Conservation (phyloP, 768 basidiomycete genomes). For the Gautieria morchelliformis region DNA sequence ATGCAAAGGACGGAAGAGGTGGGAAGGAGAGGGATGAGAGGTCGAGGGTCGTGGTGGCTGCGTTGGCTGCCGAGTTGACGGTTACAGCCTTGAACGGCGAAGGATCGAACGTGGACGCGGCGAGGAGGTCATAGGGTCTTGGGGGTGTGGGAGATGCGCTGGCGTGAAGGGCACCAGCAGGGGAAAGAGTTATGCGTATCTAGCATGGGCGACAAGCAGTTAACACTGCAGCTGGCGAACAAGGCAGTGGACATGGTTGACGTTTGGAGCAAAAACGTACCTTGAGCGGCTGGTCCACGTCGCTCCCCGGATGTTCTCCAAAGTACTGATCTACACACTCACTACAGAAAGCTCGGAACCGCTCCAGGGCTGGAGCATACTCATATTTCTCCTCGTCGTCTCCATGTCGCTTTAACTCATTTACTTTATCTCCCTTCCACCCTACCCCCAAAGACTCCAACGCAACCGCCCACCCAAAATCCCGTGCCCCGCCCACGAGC, state of each 20-base stretch:
- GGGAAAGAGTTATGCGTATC: slow-evolving; percentile 9
- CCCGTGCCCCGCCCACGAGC: slow-evolving; percentile 37
- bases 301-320: neutral
- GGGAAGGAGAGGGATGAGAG: slow-evolving; percentile 12
- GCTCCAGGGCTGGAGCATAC: slow-evolving; percentile 16
- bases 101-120: slow-evolving; percentile 21
- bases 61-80: too few species aligned
- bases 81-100: neutral
- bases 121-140: slow-evolving; percentile 30
- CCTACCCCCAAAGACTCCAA: slow-evolving; percentile 19
- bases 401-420: neutral
- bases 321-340: slow-evolving; percentile 25
- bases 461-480: slow-evolving; percentile 41
- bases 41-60: too few species aligned
- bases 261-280: neutral
- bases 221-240: slow-evolving; percentile 6
- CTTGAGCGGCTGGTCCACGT: neutral
- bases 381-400: neutral
- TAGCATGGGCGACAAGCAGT: slow-evolving; percentile 9
- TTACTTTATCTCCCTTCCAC: too few species aligned
- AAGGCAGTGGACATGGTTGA: slow-evolving; percentile 3
- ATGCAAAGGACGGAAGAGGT: neutral
- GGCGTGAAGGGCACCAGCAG: neutral
- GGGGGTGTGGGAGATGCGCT: slow-evolving; percentile 18
- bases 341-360: slow-evolving; percentile 37